Base-by-base conservation (phyloP, 2,329 filamentous ascomycete species). In the Aspergillus unguis region DNA sequence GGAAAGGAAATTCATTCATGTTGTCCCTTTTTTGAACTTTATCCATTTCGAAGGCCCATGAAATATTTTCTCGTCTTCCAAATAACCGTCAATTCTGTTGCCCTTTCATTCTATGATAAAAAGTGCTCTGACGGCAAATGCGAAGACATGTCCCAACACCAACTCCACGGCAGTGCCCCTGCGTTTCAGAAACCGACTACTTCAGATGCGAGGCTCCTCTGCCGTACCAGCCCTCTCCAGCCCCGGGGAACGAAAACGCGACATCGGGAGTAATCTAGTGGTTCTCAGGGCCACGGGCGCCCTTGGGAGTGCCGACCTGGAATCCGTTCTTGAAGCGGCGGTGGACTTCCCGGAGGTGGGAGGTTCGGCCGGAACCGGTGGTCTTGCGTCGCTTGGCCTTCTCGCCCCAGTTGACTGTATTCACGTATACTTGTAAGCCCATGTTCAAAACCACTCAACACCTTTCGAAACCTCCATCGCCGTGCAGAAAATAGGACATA, bases 351-450 rank as follows among this genome's bases (percentile, higher is more conserved):
- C 95, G 95, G 76, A 99, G 85, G 82, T 92, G 90, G 75, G 90
- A 86, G 87, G 92, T 94, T 79, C 94, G 90, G 78, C 94, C 94
- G 74, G 90, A 92, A 72, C 94, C 94, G 76, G 89, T 92, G 74
- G 92, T 96, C 92, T 96, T 97, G 88, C 94, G 95, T 79, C 94
- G 85, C 90, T 97, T 97, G 71, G 92, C 92, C 89, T 99, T 99
- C 86, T 97, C 92, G 78, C 89, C 85, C 94, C 94, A 99, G 89
- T 99, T 96, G 87, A 87, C 92, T 97, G 75, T 75, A 58, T 45
- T 52, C 46, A 58, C 54, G 62, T 59, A 59, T 52, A 50, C 36
- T 55, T 62, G 61, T 70, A 61, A 68, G 66, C 65, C 61, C 61
- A 58, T 46, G 46, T 46, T 46, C 46, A 36, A 37, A 53, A 25